phyloP scores from a whole-genome alignment of 345 rosid species.

The Capsella bursapastoris region DNA sequence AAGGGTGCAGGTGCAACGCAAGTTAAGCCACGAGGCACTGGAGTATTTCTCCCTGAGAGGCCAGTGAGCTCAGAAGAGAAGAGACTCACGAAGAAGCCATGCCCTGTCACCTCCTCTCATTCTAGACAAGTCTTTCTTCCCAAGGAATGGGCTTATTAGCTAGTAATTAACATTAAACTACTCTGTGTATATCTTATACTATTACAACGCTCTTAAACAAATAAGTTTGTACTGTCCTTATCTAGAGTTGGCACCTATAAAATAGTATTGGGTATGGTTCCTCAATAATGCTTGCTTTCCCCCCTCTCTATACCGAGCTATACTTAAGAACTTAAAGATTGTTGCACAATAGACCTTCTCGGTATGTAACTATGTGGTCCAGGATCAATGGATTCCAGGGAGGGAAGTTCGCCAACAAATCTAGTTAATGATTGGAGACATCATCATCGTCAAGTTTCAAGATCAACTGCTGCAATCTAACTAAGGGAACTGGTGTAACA shows the following conservation, averaged over 20 bases:
- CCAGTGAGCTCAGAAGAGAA: conserved; percentile 25
- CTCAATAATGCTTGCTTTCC: conserved; percentile 76
- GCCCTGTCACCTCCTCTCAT: conserved; percentile 30
- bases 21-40: conserved; percentile 42
- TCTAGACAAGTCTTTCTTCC: conserved; percentile 43
- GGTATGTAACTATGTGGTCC: conserved; percentile 28
- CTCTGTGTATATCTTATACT: conserved; percentile 29
- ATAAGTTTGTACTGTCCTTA: not conserved
- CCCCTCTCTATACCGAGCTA: conserved; percentile 65
- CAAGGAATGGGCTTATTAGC: conserved; percentile 44
- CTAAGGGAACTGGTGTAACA: not conserved
- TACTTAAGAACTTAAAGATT: conserved; percentile 70
- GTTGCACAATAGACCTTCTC: conserved; percentile 72
- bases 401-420: not conserved
- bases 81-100: conserved; percentile 27
- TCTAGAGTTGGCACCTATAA: not conserved
- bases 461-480: conserved; percentile 2
- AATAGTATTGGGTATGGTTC: conserved; percentile 40
- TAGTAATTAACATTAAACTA: conserved; percentile 3
- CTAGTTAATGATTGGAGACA: not conserved
- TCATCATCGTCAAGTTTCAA: not conserved
- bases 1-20: not conserved
- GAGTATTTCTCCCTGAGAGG: conserved; percentile 44
- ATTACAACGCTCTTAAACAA: not conserved
- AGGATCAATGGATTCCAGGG: not conserved